Base-by-base conservation (phyloP, 768 basidiomycete genomes). In the Tricholoma matsutake region DNA sequence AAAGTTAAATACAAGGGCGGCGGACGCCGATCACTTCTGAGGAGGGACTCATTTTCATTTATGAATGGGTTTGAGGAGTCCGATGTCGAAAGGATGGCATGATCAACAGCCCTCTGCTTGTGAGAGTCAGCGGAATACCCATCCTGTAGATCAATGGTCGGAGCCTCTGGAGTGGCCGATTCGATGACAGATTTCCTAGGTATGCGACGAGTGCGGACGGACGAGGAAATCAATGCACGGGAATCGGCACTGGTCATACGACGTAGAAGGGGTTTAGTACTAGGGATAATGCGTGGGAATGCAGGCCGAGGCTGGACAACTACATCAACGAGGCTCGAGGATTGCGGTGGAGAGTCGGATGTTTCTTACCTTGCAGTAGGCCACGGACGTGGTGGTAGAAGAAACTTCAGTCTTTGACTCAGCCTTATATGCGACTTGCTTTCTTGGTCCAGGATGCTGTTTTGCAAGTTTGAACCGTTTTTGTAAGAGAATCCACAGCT, bases 231-330 rank as follows among this genome's bases (percentile, higher is more conserved):
- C 28, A 66, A 39, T 39, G 56, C 57, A 4, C 35, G 49, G 2
- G 63, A 57, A 59, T 66, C 63, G 4, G 35, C 65, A 31, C 49
- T 56, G 9, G 63, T 63, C 59, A 59, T 64, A 18, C 63, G 65
- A 16, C 65, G 65, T 22, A 66, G 45, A 9, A 43, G 43, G 3
- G 62, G 58, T 29, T 62, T 45, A n/a, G 45, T 60, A 29, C 59
- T 57, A 11, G 63, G 65, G 31, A 58, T 49, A 25, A 64, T 53
- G 16, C 65, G 59, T 8, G 63, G 63, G 14, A 64, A 56, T 0
- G 59, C 49, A 9, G 63, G 25, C 13, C 49, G 59, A 45, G 43
- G 35, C 64, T 65, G 41, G 16, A 6, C 13, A 6, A 32, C 16
- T 11, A 16, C 11, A 43, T 57, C 4, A 34, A 22, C 9, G 28